Percentiles rank a stretch among this genome's conserved stretches.
Evolutionary conservation across 805 yeast species (phyloP).

Genomic region (Diddensiella transvaalensis): DNA sequence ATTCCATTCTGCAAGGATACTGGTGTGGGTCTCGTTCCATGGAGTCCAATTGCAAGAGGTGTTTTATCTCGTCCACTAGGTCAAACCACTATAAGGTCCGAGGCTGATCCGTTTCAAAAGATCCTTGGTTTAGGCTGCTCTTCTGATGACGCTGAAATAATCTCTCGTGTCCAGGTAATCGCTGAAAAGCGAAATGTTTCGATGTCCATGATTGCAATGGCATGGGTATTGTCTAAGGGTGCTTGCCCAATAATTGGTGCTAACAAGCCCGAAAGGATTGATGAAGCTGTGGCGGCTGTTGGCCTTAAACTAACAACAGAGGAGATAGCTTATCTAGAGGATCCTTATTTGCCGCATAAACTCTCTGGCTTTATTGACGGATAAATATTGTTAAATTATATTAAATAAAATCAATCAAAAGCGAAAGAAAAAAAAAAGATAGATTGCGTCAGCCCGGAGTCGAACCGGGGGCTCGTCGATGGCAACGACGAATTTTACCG

Average conservation of each 20-base stretch:
- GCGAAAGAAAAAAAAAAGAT: background rate
- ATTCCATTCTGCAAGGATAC: constrained; percentile 51
- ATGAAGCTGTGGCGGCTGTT: constrained; percentile 47
- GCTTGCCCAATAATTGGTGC: constrained; percentile 54
- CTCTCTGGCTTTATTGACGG: background rate
- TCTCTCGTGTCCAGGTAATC: constrained; percentile 52
- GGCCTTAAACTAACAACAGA: constrained; percentile 38
- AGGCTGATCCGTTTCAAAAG: background rate
- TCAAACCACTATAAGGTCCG: background rate
- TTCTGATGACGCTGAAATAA: constrained; percentile 28
- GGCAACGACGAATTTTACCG: constrained; percentile 57
- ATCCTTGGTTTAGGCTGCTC: constrained; percentile 3
- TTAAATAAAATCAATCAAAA: no score
- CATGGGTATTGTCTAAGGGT: constrained; percentile 54
- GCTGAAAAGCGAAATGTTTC: constrained; percentile 45
- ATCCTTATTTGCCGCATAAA: constrained; percentile 28
- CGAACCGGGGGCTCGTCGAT: constrained; percentile 59
- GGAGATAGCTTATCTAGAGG: constrained; percentile 31
- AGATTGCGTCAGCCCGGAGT: constrained; percentile 59
- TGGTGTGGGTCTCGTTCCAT: constrained; percentile 57
- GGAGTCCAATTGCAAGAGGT: constrained; percentile 60
- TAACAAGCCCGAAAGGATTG: constrained; percentile 45
- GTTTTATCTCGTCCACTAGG: constrained; percentile 46
- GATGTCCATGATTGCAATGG: constrained; percentile 53
- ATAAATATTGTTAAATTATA: no score